phyloP scores from a whole-genome alignment of 768 basidiomycete species.

The Lentinula raphanica region DNA sequence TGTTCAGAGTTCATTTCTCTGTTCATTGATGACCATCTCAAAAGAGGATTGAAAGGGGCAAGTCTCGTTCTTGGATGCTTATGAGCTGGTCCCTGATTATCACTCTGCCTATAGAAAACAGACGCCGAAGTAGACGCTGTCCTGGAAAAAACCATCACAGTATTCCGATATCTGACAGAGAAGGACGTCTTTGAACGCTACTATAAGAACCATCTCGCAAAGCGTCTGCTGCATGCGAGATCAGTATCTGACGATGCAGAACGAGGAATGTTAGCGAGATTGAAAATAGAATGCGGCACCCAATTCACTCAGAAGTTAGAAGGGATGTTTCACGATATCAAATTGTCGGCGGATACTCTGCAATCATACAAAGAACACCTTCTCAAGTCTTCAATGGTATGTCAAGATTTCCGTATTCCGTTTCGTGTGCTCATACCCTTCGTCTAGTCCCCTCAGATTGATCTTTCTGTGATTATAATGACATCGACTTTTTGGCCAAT shows the following conservation, averaged over 20 bases:
- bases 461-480: constrained; percentile 87
- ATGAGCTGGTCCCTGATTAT: constrained; percentile 6
- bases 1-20: constrained; percentile 93
- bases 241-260: constrained; percentile 98
- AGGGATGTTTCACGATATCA: constrained; percentile 26
- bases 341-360: constrained; percentile 78
- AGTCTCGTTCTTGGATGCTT: constrained; percentile 21
- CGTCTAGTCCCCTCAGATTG: constrained; percentile 57
- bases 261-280: constrained; percentile 11
- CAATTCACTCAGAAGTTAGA: constrained; percentile 86
- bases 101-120: constrained; percentile 63
- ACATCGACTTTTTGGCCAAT: constrained; percentile 97
- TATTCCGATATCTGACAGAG: constrained; percentile 91
- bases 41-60: constrained; percentile 91
- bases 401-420: constrained; percentile 20
- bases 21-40: constrained; percentile 95
- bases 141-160: constrained; percentile 91
- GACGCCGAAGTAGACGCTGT: constrained; percentile 86
- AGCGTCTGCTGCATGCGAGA: constrained; percentile 79
- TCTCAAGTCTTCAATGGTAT: constrained; percentile 49
- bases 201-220: constrained; percentile 94
- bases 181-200: constrained; percentile 98
- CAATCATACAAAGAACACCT: constrained; percentile 63
- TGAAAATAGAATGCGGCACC: constrained; percentile 11
- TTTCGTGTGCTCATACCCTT: background rate